phyloP scores from a whole-genome alignment of 73 alveolate genomes.

The Tetrahymena elliotti region DNA sequence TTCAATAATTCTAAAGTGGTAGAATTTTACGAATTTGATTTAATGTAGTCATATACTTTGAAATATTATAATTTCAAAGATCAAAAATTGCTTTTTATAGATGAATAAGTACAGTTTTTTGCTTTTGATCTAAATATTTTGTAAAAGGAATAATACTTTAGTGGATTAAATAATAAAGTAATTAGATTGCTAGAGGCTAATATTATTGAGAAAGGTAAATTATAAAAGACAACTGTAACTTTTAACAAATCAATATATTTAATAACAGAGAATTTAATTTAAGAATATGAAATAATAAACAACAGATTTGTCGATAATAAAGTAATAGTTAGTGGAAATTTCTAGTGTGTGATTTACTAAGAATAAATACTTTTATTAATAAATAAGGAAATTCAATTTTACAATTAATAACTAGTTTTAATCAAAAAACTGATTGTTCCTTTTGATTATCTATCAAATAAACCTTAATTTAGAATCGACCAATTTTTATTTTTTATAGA shows the following conservation, averaged over 20 bases:
- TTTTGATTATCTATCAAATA: neutral
- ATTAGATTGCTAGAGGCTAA: neutral
- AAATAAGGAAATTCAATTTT: neutral
- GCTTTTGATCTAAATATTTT: neutral
- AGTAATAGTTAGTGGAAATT: too few relatives aligned
- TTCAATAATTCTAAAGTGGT: neutral
- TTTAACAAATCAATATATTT: neutral
- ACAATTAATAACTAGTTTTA: too few relatives aligned
- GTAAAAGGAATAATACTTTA: neutral
- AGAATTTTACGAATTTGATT: neutral
- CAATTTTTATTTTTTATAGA: neutral
- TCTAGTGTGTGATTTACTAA: neutral
- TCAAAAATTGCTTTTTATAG: neutral
- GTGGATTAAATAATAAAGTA: neutral
- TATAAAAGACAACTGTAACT: neutral
- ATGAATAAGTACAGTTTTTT: neutral
- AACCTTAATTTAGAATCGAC: neutral
- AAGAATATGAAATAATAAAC: too few relatives aligned
- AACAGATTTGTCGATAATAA: too few relatives aligned
- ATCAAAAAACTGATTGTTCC: neutral
- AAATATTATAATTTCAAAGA: too few relatives aligned
- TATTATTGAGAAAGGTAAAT: too few relatives aligned
- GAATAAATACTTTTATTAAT: neutral
- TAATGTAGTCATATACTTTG: neutral
- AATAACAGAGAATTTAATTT: too few relatives aligned